Conservation (phyloP, 164 flowering plant genomes). For the Dillenia suffruticosa region DNA sequence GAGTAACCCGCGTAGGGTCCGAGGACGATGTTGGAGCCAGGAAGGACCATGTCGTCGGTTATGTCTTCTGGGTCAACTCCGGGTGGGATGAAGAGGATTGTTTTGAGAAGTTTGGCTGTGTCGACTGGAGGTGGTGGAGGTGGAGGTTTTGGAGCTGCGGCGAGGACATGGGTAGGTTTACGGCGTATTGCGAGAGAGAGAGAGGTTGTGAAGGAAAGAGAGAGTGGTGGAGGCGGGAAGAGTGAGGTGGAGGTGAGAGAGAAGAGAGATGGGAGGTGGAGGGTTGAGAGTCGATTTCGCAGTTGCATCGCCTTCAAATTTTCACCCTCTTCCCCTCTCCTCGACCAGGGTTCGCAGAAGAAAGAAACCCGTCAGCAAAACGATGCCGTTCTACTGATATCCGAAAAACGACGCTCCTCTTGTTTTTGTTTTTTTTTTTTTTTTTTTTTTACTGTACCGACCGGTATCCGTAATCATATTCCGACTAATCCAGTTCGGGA, state of each 20-base stretch:
- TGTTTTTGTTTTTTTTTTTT: no score
- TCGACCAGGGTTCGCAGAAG: background rate
- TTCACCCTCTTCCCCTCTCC: background rate
- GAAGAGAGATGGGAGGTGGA: slow-evolving; percentile 11
- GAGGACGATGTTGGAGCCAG: slow-evolving; percentile 84
- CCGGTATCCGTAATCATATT: no score
- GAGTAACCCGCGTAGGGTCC: slow-evolving; percentile 94
- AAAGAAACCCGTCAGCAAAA: no score
- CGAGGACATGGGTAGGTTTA: slow-evolving; percentile 5
- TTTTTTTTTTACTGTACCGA: no score
- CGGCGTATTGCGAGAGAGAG: slow-evolving; percentile 17
- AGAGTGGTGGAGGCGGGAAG: slow-evolving; percentile 3
- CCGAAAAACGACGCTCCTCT: background rate
- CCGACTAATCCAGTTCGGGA: no score
- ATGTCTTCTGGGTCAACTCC: slow-evolving; percentile 72
- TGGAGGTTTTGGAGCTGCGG: background rate
- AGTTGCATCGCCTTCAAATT: slow-evolving; percentile 18
- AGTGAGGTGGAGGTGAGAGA: slow-evolving; percentile 1
- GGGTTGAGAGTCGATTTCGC: slow-evolving; percentile 23
- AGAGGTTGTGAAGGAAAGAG: slow-evolving; percentile 17
- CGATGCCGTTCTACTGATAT: no score
- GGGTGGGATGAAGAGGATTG: slow-evolving; percentile 67
- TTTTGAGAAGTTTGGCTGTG: slow-evolving; percentile 27
- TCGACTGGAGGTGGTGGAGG: slow-evolving; percentile 13
- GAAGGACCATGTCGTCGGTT: slow-evolving; percentile 70